Evolutionary conservation across 2,329 filamentous ascomycete species (phyloP).

Genomic region (Botrytis paeoniae): DNA sequence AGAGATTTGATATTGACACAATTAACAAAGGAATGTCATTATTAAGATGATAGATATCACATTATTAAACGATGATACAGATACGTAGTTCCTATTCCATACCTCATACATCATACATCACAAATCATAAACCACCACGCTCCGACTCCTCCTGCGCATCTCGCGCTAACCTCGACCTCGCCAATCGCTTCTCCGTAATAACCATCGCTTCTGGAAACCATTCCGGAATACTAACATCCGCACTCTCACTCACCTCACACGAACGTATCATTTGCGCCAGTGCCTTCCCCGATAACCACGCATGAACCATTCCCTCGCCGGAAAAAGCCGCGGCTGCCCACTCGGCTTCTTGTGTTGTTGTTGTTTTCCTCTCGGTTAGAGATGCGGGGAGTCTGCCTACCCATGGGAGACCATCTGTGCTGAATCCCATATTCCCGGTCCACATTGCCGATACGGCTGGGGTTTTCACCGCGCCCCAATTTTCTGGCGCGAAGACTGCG

Average conservation of each 20-base stretch:
- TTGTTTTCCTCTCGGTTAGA: not conserved
- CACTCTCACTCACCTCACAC: conserved; percentile 37
- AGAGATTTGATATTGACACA: not conserved
- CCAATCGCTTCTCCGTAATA: conserved; percentile 4
- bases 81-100: not conserved
- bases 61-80: too few species aligned
- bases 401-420: conserved; percentile 8
- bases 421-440: conserved; percentile 25
- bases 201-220: conserved; percentile 11
- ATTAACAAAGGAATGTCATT: not conserved
- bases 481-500: conserved; percentile 32
- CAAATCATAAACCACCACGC: not conserved
- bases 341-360: not conserved
- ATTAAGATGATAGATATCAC: not conserved
- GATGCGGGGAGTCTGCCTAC: not conserved
- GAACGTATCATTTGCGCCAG: conserved; percentile 43
- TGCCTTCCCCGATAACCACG: conserved; percentile 42
- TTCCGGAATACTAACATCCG: conserved; percentile 10
- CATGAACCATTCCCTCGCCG: conserved; percentile 14
- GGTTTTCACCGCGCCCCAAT: conserved; percentile 47
- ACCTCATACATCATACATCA: not conserved
- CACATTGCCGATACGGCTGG: conserved; percentile 37
- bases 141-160: not conserved
- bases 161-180: not conserved
- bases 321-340: conserved; percentile 10